Percentiles rank a stretch among this genome's conserved stretches.
Evolutionary conservation across 371 early-diverging fungal genomes (phyloP).

Genomic region (Mucor ambiguus): DNA sequence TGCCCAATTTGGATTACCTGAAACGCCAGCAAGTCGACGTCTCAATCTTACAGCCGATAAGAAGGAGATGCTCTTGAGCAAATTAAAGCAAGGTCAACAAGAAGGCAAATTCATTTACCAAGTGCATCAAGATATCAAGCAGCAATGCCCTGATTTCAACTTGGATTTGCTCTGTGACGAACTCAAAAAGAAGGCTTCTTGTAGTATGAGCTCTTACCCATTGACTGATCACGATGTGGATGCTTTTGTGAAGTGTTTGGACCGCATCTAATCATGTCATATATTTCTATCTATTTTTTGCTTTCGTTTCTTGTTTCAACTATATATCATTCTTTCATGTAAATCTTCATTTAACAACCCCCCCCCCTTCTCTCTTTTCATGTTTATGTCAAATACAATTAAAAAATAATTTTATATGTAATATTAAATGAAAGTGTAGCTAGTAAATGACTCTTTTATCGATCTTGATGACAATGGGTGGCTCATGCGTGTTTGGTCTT

Average conservation of each 20-base stretch:
- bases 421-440: neutral
- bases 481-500: slow-evolving; percentile 83
- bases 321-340: slow-evolving; percentile 1
- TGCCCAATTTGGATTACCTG: slow-evolving; percentile 25
- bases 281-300: slow-evolving; percentile 1
- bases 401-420: neutral
- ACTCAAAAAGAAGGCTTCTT: slow-evolving; percentile 20
- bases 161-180: slow-evolving; percentile 33
- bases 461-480: slow-evolving; percentile 80
- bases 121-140: slow-evolving; percentile 23
- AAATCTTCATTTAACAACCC: neutral
- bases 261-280: neutral
- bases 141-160: slow-evolving; percentile 31
- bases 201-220: slow-evolving; percentile 4
- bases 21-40: slow-evolving; percentile 11
- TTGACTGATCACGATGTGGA: slow-evolving; percentile 18
- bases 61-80: slow-evolving; percentile 11
- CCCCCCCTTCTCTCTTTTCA: neutral
- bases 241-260: slow-evolving; percentile 20
- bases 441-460: slow-evolving; percentile 30
- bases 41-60: slow-evolving; percentile 2
- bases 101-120: slow-evolving; percentile 29
- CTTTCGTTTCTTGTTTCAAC: neutral
- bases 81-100: slow-evolving; percentile 22
- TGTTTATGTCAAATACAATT: neutral